phyloP scores from a whole-genome alignment of 1,139 yeast genomes.

The Meyerozyma elateridarum region DNA sequence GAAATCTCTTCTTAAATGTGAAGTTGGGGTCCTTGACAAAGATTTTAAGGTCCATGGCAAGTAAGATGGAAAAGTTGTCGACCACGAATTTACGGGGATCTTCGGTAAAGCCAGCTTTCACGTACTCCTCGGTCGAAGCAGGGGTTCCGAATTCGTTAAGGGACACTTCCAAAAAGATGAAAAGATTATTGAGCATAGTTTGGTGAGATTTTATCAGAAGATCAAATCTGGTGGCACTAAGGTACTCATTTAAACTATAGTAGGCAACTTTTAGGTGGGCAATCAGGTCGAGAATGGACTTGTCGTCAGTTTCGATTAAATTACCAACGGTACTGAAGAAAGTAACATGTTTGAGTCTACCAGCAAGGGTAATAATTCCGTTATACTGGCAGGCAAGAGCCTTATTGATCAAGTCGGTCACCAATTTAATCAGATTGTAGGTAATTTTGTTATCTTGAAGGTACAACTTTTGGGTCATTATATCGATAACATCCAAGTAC shows the following conservation, averaged over 20 bases:
- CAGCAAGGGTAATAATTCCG: conserved; percentile 41
- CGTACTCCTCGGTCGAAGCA: conserved; percentile 42
- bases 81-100: conserved; percentile 40
- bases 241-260: conserved; percentile 34
- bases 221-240: conserved; percentile 34
- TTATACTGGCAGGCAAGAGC: conserved; percentile 36
- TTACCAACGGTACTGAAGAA: conserved; percentile 40
- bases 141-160: conserved; percentile 43
- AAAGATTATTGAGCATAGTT: conserved; percentile 38
- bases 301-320: conserved; percentile 38
- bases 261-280: conserved; percentile 32
- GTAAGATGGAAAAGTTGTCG: conserved; percentile 36
- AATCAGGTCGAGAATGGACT: conserved; percentile 29
- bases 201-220: conserved; percentile 38
- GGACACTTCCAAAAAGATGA: conserved; percentile 36
- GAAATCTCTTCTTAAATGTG: conserved; percentile 52
- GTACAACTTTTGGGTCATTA: conserved; percentile 37
- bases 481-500: conserved; percentile 39
- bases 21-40: conserved; percentile 53
- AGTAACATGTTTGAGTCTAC: conserved; percentile 42
- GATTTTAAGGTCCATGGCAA: conserved; percentile 48
- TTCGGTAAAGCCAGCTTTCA: conserved; percentile 45
- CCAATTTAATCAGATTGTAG: conserved; percentile 41
- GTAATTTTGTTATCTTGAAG: conserved; percentile 44
- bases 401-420: conserved; percentile 41